Evolutionary conservation across 2,329 filamentous ascomycete species (phyloP).

Genomic region (Teratosphaeria pseudoeucalypti): DNA sequence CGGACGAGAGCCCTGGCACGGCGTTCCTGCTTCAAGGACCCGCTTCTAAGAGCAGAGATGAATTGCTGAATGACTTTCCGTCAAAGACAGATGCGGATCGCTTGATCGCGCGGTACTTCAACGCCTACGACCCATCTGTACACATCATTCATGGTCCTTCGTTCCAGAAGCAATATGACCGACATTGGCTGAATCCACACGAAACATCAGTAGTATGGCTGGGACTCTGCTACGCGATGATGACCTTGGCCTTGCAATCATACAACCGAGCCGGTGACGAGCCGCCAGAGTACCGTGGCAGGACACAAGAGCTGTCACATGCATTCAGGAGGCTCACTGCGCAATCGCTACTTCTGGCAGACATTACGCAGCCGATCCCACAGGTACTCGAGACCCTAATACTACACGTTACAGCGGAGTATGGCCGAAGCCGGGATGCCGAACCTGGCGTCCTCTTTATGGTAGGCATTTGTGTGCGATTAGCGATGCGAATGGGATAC

Average conservation of each 20-base stretch:
- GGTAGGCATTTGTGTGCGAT: slow-evolving; percentile 48
- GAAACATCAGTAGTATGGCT: slow-evolving; percentile 70
- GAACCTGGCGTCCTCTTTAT: slow-evolving; percentile 57
- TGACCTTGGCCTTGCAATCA: slow-evolving; percentile 67
- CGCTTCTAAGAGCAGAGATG: slow-evolving; percentile 58
- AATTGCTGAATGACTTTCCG: slow-evolving; percentile 71
- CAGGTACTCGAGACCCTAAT: slow-evolving; percentile 71
- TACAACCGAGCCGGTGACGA: slow-evolving; percentile 73
- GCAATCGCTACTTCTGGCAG: slow-evolving; percentile 64
- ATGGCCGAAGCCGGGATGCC: slow-evolving; percentile 61
- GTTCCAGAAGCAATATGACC: slow-evolving; percentile 63
- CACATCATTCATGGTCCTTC: slow-evolving; percentile 57
- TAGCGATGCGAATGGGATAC: slow-evolving; percentile 65
- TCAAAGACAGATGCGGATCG: slow-evolving; percentile 73
- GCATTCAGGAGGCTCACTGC: slow-evolving; percentile 61
- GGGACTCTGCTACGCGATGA: slow-evolving; percentile 63
- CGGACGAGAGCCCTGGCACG: slow-evolving; percentile 51
- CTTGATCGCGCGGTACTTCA: slow-evolving; percentile 82
- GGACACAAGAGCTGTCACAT: slow-evolving; percentile 39
- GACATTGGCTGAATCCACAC: slow-evolving; percentile 61
- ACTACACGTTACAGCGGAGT: slow-evolving; percentile 66
- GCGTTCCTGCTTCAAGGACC: slow-evolving; percentile 68
- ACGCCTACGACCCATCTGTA: slow-evolving; percentile 58
- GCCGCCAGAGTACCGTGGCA: slow-evolving; percentile 66
- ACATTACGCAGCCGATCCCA: slow-evolving; percentile 65